Evolutionary conservation across 805 yeast genomes (phyloP).

Genomic region (Cyberlindnera maclurae): DNA sequence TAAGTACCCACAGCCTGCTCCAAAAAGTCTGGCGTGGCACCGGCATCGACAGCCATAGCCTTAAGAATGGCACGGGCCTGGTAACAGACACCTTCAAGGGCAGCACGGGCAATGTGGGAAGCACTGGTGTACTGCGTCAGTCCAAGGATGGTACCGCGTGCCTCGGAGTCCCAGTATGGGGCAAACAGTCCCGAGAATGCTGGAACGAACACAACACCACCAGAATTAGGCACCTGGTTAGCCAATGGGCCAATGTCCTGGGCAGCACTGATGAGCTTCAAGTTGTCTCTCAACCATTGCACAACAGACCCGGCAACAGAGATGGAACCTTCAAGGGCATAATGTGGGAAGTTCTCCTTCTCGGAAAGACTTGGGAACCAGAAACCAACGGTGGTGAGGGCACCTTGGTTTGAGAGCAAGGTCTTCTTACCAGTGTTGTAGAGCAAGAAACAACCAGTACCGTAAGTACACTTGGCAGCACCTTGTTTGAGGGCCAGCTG

Average conservation of each 20-base stretch:
- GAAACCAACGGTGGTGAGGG: slow-evolving; percentile 83
- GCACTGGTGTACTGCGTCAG: slow-evolving; percentile 90
- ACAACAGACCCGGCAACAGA: slow-evolving; percentile 94
- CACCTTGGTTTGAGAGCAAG: slow-evolving; percentile 69
- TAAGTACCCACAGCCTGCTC: slow-evolving; percentile 38
- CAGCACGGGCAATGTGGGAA: slow-evolving; percentile 89
- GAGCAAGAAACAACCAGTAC: slow-evolving; percentile 89
- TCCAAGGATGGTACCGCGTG: slow-evolving; percentile 90
- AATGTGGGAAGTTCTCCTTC: slow-evolving; percentile 54
- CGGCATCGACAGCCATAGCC: slow-evolving; percentile 85
- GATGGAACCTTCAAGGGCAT: slow-evolving; percentile 90
- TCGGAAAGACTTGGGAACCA: slow-evolving; percentile 68
- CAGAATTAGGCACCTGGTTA: slow-evolving; percentile 69
- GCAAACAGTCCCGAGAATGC: slow-evolving; percentile 93
- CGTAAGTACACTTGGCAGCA: slow-evolving; percentile 91
- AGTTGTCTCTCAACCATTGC: slow-evolving; percentile 90
- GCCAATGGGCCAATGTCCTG: slow-evolving; percentile 90
- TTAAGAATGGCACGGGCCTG: slow-evolving; percentile 86
- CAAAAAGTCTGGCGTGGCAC: slow-evolving; percentile 45
- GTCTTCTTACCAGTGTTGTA: slow-evolving; percentile 79
- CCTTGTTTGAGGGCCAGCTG: slow-evolving; percentile 81
- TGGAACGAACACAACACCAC: slow-evolving; percentile 92
- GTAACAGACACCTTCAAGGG: slow-evolving; percentile 90
- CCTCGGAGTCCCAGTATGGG: slow-evolving; percentile 92
- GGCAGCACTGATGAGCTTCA: slow-evolving; percentile 72